phyloP scores from a whole-genome alignment of 805 yeast species.

The Jamesozyma hellenica region DNA sequence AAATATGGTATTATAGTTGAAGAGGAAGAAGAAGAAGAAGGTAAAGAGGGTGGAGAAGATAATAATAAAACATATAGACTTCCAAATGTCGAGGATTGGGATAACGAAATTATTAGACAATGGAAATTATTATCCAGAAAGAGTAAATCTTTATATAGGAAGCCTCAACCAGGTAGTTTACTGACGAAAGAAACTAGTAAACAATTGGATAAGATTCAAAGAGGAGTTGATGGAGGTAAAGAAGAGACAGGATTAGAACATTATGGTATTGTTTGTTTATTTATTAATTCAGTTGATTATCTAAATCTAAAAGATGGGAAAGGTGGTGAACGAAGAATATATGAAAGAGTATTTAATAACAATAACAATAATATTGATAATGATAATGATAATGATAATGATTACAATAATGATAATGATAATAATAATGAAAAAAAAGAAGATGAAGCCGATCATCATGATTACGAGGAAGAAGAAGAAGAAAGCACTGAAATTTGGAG shows the following conservation, averaged over 20 bases:
- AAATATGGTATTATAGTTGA: conserved; percentile 4
- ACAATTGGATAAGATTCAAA: conserved; percentile 55
- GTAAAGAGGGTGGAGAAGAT: conserved; percentile 3
- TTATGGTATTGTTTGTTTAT: conserved; percentile 59
- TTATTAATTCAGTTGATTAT: conserved; percentile 62
- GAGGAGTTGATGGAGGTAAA: conserved; percentile 77
- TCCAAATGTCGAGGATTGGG: conserved; percentile 44
- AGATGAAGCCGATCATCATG: not conserved
- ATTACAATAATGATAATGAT: not conserved
- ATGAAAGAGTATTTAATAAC: conserved; percentile 11
- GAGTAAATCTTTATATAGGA: conserved; percentile 56
- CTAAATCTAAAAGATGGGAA: conserved; percentile 45
- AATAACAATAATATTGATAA: conserved; percentile 26
- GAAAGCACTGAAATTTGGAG: conserved; percentile 50
- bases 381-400: conserved; percentile 2
- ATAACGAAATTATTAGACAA: conserved; percentile 47
- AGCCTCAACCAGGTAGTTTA: conserved; percentile 60
- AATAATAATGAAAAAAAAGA: conserved; percentile 2
- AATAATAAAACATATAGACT: conserved; percentile 6
- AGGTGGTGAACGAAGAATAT: conserved; percentile 25
- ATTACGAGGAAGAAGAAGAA: not conserved
- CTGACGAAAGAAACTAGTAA: conserved; percentile 46
- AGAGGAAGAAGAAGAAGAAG: conserved; percentile 47
- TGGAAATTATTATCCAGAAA: conserved; percentile 54
- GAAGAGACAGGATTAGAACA: conserved; percentile 54